A percentile compares a stretch with the other conserved stretches of the same genome.
Conservation (phyloP, 805 yeast genomes). For the Zygotorulaspora florentina region DNA sequence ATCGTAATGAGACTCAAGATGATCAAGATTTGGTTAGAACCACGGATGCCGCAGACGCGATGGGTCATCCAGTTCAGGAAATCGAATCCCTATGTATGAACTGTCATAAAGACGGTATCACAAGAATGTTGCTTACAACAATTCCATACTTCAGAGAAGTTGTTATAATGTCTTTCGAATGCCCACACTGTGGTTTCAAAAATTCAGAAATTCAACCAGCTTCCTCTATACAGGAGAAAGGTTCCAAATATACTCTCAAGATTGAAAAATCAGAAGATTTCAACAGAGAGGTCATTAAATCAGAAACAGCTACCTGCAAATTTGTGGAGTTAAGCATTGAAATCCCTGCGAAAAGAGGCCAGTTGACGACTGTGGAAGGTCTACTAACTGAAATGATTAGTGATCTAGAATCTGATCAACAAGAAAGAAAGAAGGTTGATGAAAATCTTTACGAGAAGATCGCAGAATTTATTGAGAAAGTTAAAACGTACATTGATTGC, state of each 20-base stretch:
- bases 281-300: constrained; percentile 86
- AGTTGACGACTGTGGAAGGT: constrained; percentile 90
- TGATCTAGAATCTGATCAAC: constrained; percentile 78
- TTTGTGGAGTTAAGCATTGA: constrained; percentile 85
- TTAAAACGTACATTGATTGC: constrained; percentile 58
- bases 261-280: constrained; percentile 69
- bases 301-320: constrained; percentile 76
- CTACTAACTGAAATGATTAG: constrained; percentile 75
- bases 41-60: constrained; percentile 78
- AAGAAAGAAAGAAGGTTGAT: constrained; percentile 65
- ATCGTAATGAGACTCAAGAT: constrained; percentile 35
- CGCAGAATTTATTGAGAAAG: constrained; percentile 59
- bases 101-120: constrained; percentile 81
- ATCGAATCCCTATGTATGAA: constrained; percentile 94
- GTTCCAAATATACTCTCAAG: constrained; percentile 65
- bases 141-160: constrained; percentile 92
- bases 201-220: constrained; percentile 97
- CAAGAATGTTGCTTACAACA: constrained; percentile 76
- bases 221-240: constrained; percentile 83
- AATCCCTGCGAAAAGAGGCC: constrained; percentile 94
- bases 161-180: constrained; percentile 88
- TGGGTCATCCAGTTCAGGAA: constrained; percentile 94
- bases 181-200: constrained; percentile 90
- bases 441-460: constrained; percentile 76
- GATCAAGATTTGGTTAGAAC: constrained; percentile 40